phyloP scores from a whole-genome alignment of 2,329 filamentous ascomycete species.

The Colletotrichum endophyticum region DNA sequence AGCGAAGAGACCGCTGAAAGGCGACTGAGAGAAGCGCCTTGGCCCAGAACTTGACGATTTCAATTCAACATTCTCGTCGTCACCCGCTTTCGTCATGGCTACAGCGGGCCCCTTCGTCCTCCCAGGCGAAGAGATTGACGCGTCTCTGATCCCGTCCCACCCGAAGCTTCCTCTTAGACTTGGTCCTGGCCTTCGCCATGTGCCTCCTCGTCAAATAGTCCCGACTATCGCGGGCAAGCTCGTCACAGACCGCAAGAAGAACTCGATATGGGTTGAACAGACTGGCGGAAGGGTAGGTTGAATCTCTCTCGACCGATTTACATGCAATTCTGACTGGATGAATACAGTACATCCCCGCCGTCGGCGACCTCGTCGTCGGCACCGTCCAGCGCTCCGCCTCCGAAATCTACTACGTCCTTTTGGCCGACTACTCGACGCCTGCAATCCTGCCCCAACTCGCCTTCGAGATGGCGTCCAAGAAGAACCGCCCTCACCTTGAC shows the following conservation, averaged over 20 bases:
- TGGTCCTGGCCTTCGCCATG: conserved; percentile 82
- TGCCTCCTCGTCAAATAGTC: conserved; percentile 76
- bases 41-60: background rate
- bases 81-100: conserved; percentile 50
- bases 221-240: conserved; percentile 72
- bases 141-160: conserved; percentile 69
- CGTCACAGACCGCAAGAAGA: conserved; percentile 72
- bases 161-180: conserved; percentile 76
- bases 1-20: background rate
- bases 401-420: conserved; percentile 80
- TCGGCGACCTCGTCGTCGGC: conserved; percentile 88
- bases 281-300: conserved; percentile 67
- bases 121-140: conserved; percentile 78
- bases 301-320: background rate
- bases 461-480: conserved; percentile 93
- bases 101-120: conserved; percentile 71
- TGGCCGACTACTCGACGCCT: conserved; percentile 68
- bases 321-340: conserved; percentile 26
- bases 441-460: conserved; percentile 83
- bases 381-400: conserved; percentile 77
- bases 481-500: conserved; percentile 81
- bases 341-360: conserved; percentile 74
- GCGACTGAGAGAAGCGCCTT: background rate
- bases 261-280: conserved; percentile 78
- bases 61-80: background rate